Base-by-base conservation (phyloP, 106 monocot species). In the Acanthochlamys bracteata region DNA sequence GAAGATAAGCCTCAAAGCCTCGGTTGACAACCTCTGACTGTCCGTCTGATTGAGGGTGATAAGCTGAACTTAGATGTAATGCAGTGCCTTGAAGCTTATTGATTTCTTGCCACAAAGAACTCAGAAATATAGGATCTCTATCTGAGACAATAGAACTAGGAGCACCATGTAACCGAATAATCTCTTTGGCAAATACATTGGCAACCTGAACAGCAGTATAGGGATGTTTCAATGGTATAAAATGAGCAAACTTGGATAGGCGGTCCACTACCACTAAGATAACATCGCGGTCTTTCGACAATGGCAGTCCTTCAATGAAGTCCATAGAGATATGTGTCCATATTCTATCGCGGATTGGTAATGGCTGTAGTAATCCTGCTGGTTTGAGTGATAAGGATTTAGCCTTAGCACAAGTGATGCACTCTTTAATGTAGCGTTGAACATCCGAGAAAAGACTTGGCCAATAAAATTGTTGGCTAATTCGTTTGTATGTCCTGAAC, bases 241-340 rank as follows among this genome's bases (percentile, higher is more conserved):
- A 61, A 39, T 61, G 61, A 11, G 14, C 61, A 4, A 17, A 39
- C 16, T 61, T 61, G 0, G 61, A 39, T 0, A 61, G 17, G 1
- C 61, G 12, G n/a, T 61, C 14, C 15, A 61, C 20, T 10, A 55
- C 6, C 10, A 68, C 70, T 0, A 70, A 20, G 23, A 60, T 70
- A 17, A 19, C 20, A 51, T 7, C 10, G 0, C 47, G 11, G 0
- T 19, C 2, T 27, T 20, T 4, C 3, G 22, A 24, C 7, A 4
- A 20, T 2, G 71, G 41, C 2, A 63, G 12, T 0, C 42, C 42
- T 6, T 3, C 23, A 8, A 72, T 64, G n/a, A 55, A 72, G 25
- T 64, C 71, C 54, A 72, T 55, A 0, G 26, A 17, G 13, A 72
- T 24, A 55, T 55, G 25, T 17, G 55, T 21, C 55, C 71, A 72